These are phyloP conservation scores for Xylaria nigripes DNA, from an alignment of 495 filamentous ascomycete species.

Conservation along the genomic window DNA sequence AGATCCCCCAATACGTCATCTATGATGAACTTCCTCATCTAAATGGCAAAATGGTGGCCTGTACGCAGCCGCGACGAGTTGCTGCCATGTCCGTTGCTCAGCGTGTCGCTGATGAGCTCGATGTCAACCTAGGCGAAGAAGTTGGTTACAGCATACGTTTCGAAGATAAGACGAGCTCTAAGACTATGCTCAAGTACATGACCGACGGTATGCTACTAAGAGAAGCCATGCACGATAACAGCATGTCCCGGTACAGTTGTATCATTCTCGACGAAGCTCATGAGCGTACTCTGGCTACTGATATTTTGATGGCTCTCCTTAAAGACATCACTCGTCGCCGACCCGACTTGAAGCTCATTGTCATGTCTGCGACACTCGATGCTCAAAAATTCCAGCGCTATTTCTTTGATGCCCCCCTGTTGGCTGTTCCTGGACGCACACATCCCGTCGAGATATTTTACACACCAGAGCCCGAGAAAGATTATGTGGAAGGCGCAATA, in stretches of 20 bases:
- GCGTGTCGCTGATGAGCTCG: slow-evolving; percentile 95
- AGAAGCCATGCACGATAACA: slow-evolving; percentile 95
- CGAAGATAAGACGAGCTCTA: slow-evolving; percentile 85
- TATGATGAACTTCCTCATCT: slow-evolving; percentile 91
- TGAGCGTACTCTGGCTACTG: slow-evolving; percentile 90
- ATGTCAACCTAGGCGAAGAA: slow-evolving; percentile 87
- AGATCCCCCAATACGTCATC: slow-evolving; percentile 96
- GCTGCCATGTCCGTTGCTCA: slow-evolving; percentile 98
- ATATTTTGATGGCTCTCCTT: slow-evolving; percentile 90
- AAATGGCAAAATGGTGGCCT: slow-evolving; percentile 81
- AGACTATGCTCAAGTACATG: slow-evolving; percentile 98
- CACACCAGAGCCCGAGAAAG: slow-evolving; percentile 89
- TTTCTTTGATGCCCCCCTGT: slow-evolving; percentile 86
- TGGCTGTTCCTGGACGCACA: slow-evolving; percentile 91
- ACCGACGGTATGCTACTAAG: slow-evolving; percentile 98
- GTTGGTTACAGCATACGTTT: slow-evolving; percentile 99
- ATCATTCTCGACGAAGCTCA: slow-evolving; percentile 99
- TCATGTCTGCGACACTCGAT: slow-evolving; percentile 97
- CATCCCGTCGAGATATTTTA: slow-evolving; percentile 98
- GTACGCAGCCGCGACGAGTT: slow-evolving; percentile 95
- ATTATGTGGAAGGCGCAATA: slow-evolving; percentile 93
- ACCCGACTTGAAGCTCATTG: slow-evolving; percentile 87
- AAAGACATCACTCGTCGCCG: slow-evolving; percentile 75
- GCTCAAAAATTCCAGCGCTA: slow-evolving; percentile 98
- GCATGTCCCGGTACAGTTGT: slow-evolving; percentile 84